Evolutionary conservation across 2,329 filamentous ascomycete species (phyloP).

Genomic region (Ophiostoma triangulosporum): DNA sequence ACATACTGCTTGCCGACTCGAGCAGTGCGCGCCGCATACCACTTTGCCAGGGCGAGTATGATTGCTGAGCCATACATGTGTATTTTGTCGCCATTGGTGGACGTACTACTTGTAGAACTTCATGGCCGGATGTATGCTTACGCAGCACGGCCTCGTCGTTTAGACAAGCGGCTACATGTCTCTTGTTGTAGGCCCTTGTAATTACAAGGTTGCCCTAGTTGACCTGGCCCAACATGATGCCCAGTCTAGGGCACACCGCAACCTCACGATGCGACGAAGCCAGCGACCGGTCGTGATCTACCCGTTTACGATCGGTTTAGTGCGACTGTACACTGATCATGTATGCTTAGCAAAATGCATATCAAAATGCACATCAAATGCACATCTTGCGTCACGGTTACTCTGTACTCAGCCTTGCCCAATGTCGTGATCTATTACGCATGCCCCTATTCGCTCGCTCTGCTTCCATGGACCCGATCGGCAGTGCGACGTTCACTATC

Average conservation of each 20-base stretch:
- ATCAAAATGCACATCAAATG: background rate
- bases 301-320: background rate
- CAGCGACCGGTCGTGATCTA: background rate
- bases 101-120: background rate
- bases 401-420: background rate
- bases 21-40: background rate
- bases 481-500: background rate
- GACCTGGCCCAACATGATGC: too few relatives aligned
- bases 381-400: background rate
- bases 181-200: too few relatives aligned
- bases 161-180: too few relatives aligned
- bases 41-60: conserved; percentile 1
- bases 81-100: too few relatives aligned
- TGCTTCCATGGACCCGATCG: background rate
- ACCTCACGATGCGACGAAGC: background rate
- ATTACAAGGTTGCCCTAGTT: too few relatives aligned
- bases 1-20: background rate
- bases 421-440: background rate
- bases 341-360: too few relatives aligned
- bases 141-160: too few relatives aligned
- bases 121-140: too few relatives aligned
- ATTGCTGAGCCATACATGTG: background rate
- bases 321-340: background rate
- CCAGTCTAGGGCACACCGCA: too few relatives aligned
- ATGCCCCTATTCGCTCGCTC: background rate